Evolutionary conservation across 1,139 yeast species (phyloP), one percentile per base, ranked within the genome.

Genomic region (Candida gigantensis): DNA sequence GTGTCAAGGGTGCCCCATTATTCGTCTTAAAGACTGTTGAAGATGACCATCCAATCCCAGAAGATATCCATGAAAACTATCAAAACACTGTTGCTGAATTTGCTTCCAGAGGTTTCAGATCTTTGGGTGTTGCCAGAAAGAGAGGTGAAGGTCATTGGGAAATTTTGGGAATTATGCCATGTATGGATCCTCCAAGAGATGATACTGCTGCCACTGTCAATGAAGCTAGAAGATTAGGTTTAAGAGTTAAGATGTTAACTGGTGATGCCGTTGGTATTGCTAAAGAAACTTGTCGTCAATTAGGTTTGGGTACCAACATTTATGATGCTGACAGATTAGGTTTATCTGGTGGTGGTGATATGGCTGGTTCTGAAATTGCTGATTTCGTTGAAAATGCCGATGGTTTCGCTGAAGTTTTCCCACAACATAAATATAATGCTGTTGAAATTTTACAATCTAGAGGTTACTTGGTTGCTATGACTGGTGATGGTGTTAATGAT

Each of bases 181-280:
- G 95, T 80, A 87, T 88, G 92, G 96, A 88, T 72, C 96, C 96
- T 62, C 96, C 96, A 74, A 86, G 96, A 82, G 95, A 87, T 68
- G 96, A 88, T 69, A 88, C 96, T 79, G 96, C 96, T 65, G 85
- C 83, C 65, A 88, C 96, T 69, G 94, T 88, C 68, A 70, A 79
- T 71, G 96, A 88, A 77, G 96, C 96, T 60, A 85, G 87, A 78
- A 71, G 77, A 58, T 81, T 88, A 62, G 96, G 96, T 85, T 80
- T 88, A 65, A 83, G 94, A 74, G 95, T 88, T 58, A 88, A 88
- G 87, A 88, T 88, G 96, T 81, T 88, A 68, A 88, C 96, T 77
- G 96, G 96, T 85, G 96, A 88, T 75, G 96, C 96, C 73, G 95
- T 88, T 65, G 96, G 96, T 80, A 88, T 88, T 74, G 96, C 96